Evolutionary conservation across 2,329 filamentous ascomycete genomes (phyloP).

Genomic region (Cladosporium sp.): DNA sequence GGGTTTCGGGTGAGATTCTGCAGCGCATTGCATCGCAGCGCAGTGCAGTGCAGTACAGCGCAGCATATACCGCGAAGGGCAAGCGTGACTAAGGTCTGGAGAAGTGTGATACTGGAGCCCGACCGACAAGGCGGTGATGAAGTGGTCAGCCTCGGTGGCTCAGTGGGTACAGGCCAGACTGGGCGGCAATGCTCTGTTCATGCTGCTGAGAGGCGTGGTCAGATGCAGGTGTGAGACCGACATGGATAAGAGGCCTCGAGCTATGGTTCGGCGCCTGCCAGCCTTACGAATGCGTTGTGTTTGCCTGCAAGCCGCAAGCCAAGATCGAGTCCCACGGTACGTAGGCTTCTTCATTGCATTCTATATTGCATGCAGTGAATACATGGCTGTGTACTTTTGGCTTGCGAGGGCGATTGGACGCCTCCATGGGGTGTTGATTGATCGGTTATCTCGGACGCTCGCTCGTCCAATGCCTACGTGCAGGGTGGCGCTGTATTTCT

Average conservation of each 20-base stretch:
- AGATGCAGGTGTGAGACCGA: constrained; percentile 9
- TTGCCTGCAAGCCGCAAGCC: constrained; percentile 1
- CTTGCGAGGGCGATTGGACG: background rate
- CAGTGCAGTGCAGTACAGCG: constrained; percentile 1
- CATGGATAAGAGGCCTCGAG: background rate
- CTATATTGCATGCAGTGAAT: background rate
- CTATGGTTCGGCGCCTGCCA: constrained; percentile 12
- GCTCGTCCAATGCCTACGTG: background rate
- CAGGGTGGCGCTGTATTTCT: too few species aligned
- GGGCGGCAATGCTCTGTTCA: background rate
- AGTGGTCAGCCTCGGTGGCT: constrained; percentile 2
- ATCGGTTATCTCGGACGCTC: constrained; percentile 2
- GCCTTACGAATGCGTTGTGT: constrained; percentile 2
- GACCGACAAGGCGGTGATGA: constrained; percentile 11
- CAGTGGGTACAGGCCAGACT: background rate
- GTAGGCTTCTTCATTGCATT: background rate
- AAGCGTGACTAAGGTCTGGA: too few species aligned
- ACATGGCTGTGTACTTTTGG: background rate
- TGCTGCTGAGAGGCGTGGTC: constrained; percentile 10
- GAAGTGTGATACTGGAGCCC: background rate
- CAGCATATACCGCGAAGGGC: background rate
- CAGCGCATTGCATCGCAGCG: constrained; percentile 4
- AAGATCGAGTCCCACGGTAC: background rate
- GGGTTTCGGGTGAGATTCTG: background rate
- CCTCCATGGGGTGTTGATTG: background rate